Base-by-base conservation (phyloP, 352 stramenopile species). In the Phytophthora macrochlamydospora region DNA sequence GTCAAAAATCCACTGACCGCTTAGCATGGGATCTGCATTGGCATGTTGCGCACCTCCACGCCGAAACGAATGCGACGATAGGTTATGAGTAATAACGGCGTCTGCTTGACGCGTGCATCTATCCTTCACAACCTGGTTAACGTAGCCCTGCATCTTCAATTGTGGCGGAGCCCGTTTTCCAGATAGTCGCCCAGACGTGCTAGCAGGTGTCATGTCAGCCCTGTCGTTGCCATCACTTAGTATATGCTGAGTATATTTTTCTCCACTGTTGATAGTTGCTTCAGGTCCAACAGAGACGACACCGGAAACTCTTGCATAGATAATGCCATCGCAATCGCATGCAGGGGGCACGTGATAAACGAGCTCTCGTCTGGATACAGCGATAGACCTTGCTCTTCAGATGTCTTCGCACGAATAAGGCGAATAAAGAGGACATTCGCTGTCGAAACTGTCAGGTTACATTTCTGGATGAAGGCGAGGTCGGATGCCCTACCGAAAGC, bases 341-440 rank as follows among this genome's bases (percentile, higher is more conserved):
- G 56, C 1, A 77, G 11, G 7, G 63, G 43, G 33, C 67, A 82
- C 6, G 67, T 77, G 3, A 51, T 4, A 11, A 63, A 51, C 5
- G 5, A 12, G n/a, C 56, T 42, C 0, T 7, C 28, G 6, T 72
- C 62, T 6, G 63, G 63, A 33, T 78, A 73, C 13, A 82, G 45
- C 2, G 64, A 71, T 0, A 83, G 33, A 0, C 57, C 54, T 28
- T 78, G 56, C 45, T 73, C 62, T 35, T 79, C 44, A 0, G 54
- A 63, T 0, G 68, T 73, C 56, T 79, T 83, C 44, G 69, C 11
- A 2, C 65, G 63, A 2, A 72, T 33, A 3, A 79, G 70, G 12
- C 51, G 60, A 1, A 68, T 33, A 38, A 67, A 74, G 24, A 77
- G 24, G 2, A 62, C 44, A 5, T 38, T 48, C 30, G 24, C 45